A percentile compares a stretch with the other conserved stretches of the same genome.
phyloP scores from a whole-genome alignment of 1,139 yeast genomes.

The Kurtzmaniella quercitrusa region DNA sequence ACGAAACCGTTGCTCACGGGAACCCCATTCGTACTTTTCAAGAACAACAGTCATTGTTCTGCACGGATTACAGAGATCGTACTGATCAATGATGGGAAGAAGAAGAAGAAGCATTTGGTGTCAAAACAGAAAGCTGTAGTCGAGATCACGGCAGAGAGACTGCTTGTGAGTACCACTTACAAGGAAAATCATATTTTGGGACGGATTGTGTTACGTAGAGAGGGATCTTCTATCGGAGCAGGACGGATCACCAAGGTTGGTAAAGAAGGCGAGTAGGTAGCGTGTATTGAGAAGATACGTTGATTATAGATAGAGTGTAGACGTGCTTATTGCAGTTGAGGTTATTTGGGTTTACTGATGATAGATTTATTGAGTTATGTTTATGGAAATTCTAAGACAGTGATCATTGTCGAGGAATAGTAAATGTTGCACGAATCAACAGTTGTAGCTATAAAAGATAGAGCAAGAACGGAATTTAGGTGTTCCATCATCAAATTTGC shows the following conservation, averaged over 20 bases:
- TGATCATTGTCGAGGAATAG: no score
- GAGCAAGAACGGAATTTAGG: no score
- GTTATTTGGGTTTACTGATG: no score
- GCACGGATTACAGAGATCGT: slow-evolving; percentile 62
- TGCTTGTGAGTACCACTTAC: slow-evolving; percentile 60
- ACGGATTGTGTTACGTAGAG: slow-evolving; percentile 77
- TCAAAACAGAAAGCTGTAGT: slow-evolving; percentile 73
- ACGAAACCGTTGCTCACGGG: slow-evolving; percentile 77
- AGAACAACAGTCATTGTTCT: slow-evolving; percentile 76
- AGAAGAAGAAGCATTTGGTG: slow-evolving; percentile 64
- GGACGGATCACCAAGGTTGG: slow-evolving; percentile 48
- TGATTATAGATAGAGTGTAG: no score
- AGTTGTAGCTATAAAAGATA: no score
- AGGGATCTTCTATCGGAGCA: slow-evolving; percentile 86
- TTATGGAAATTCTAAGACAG: no score
- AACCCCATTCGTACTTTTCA: slow-evolving; percentile 73
- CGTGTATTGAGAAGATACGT: no score
- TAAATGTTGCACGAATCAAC: no score
- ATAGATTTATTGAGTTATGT: no score
- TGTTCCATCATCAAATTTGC: no score
- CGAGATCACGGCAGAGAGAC: slow-evolving; percentile 49
- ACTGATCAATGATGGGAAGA: slow-evolving; percentile 34
- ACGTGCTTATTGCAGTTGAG: no score
- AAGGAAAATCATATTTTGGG: slow-evolving; percentile 65
- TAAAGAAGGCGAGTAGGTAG: neutral